These are phyloP conservation scores for Amanita thiersii DNA, from an alignment of 768 basidiomycete species.

Conservation along the genomic window DNA sequence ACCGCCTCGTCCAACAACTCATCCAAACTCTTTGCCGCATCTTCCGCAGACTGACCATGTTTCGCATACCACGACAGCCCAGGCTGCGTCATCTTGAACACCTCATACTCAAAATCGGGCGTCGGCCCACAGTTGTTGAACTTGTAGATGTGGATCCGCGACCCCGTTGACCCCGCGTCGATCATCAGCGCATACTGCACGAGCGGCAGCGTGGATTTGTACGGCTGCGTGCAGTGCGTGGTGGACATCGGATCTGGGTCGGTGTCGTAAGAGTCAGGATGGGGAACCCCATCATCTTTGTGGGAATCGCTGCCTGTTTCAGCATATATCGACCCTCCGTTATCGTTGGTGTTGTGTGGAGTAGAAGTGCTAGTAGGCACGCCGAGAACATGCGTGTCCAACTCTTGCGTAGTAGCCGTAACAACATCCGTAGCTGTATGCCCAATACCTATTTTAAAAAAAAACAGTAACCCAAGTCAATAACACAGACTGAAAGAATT, in stretches of 20 bases:
- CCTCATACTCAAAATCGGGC: constrained; percentile 85
- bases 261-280: constrained; percentile 54
- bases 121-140: constrained; percentile 84
- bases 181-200: constrained; percentile 96
- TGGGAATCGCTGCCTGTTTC: not conserved
- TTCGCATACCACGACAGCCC: constrained; percentile 64
- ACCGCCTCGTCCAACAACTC: constrained; percentile 75
- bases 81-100: constrained; percentile 75
- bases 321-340: too few relatives aligned
- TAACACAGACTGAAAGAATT: too few relatives aligned
- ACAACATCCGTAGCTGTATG: too few relatives aligned
- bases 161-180: constrained; percentile 96
- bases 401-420: too few relatives aligned
- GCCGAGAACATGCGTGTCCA: too few relatives aligned
- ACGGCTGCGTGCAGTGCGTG: constrained; percentile 56
- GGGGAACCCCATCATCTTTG: too few relatives aligned
- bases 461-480: too few relatives aligned
- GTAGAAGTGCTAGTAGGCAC: too few relatives aligned
- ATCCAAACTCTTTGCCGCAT: constrained; percentile 75
- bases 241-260: constrained; percentile 73
- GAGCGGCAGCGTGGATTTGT: constrained; percentile 40
- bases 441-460: too few relatives aligned
- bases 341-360: too few relatives aligned
- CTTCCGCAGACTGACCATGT: constrained; percentile 32
- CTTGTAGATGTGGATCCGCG: constrained; percentile 97